Base-by-base conservation (phyloP, 129 eudicot species). In the Centaurea solstitialis region DNA sequence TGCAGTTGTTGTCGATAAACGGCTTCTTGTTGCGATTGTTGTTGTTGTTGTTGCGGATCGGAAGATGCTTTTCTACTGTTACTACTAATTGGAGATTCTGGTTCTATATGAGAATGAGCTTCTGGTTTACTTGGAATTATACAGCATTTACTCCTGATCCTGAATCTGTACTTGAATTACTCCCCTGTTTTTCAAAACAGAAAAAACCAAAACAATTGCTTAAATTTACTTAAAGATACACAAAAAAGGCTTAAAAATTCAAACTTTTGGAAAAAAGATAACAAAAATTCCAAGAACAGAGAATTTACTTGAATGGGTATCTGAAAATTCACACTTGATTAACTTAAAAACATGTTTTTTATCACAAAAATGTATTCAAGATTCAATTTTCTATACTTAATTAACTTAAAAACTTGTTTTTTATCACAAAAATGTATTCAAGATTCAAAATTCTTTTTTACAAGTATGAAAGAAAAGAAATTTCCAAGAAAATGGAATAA, bases 31-130 rank as follows among this genome's bases (percentile, higher is more conserved):
- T 80, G 82, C 0, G 79, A 86, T 41, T 81, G 76, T 7, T 80
- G 82, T 0, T 82, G 88, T 53, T 81, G 76, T 21, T 85, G 81
- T 41, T 87, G 87, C 72, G 73, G 85, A 28, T 79, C 88, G 33
- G 84, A 86, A 78, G 85, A 82, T 39, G 87, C 69, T 71, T 85
- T 88, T 82, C 85, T 82, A 72, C 94, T 88, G 38, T 87, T 81
- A 22, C 85, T 85, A 24, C 94, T 91, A 22, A 91, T 81, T 12
- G 91, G 94, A 38, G 99, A 92, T 70, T 95, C 99, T 66, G 93
- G 86, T 67, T 88, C 87, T 18, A 86, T 68, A 22, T 81, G 86
- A 15, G 80, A 64, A 76, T 75, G 78, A 61, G 83, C 11, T 11
- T 84, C 85, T 43, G 86, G 80, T 59, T 79, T 83, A 75, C 87